These are phyloP conservation scores for Russula emetica DNA, from an alignment of 768 basidiomycete genomes.

Conservation along the genomic window DNA sequence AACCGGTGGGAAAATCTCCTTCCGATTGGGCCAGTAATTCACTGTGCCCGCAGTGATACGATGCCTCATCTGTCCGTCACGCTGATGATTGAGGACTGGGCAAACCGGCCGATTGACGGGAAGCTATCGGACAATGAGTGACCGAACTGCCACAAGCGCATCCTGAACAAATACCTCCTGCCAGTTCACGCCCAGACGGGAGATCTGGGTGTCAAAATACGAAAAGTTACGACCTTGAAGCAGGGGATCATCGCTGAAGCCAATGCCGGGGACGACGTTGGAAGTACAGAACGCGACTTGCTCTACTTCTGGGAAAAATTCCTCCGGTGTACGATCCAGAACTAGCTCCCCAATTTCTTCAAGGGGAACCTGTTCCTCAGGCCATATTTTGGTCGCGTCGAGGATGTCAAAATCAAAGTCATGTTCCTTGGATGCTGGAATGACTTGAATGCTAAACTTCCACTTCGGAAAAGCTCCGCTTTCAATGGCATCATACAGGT, in stretches of 20 bases:
- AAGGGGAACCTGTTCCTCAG: constrained; percentile 74
- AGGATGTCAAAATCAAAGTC: constrained; percentile 85
- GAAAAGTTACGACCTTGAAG: constrained; percentile 85
- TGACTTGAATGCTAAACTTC: constrained; percentile 71
- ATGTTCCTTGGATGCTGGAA: constrained; percentile 69
- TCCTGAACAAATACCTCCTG: constrained; percentile 44
- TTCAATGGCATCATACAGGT: constrained; percentile 78
- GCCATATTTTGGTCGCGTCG: constrained; percentile 84
- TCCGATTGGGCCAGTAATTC: constrained; percentile 86
- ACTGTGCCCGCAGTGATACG: constrained; percentile 53
- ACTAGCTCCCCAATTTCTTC: constrained; percentile 73
- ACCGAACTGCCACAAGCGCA: not conserved
- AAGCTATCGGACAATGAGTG: constrained; percentile 40
- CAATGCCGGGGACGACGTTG: constrained; percentile 51
- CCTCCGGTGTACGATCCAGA: constrained; percentile 57
- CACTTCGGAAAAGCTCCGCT: constrained; percentile 68
- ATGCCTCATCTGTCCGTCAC: constrained; percentile 56
- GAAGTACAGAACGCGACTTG: constrained; percentile 85
- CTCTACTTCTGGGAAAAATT: constrained; percentile 84
- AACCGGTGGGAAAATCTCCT: constrained; percentile 46
- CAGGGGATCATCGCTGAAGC: constrained; percentile 69
- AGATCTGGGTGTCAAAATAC: constrained; percentile 82
- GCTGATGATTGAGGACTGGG: constrained; percentile 65
- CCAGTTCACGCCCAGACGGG: constrained; percentile 78
- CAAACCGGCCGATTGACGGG: constrained; percentile 82